Evolutionary conservation across 805 yeast species (phyloP).

Genomic region (Wickerhamiella azymoides): DNA sequence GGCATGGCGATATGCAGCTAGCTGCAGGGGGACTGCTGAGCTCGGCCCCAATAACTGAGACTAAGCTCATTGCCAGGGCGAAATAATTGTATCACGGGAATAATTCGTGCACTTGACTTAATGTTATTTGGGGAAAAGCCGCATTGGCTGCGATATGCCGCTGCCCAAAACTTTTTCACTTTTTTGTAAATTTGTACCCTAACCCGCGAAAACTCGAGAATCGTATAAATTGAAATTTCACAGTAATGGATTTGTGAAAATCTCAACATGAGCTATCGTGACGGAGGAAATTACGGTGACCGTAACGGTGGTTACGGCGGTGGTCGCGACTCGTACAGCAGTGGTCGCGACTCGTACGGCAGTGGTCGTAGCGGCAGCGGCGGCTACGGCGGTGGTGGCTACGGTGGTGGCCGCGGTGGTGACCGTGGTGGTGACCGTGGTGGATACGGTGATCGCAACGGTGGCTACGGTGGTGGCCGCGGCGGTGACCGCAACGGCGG

Average conservation of each 20-base stretch:
- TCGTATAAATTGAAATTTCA: background rate
- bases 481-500: constrained; percentile 21
- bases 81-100: too few relatives aligned
- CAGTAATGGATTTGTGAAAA: background rate
- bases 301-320: constrained; percentile 32
- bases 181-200: background rate
- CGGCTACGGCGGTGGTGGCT: background rate
- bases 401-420: constrained; percentile 12
- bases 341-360: background rate
- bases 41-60: too few relatives aligned
- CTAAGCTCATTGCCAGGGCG: too few relatives aligned
- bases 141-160: too few relatives aligned
- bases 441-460: constrained; percentile 20
- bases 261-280: background rate
- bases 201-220: background rate
- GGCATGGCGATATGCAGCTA: too few relatives aligned
- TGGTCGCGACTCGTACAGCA: constrained; percentile 23
- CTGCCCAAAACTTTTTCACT: background rate
- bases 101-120: too few relatives aligned
- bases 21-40: too few relatives aligned
- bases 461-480: constrained; percentile 22
- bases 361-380: background rate
- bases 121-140: too few relatives aligned
- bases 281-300: background rate
- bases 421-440: constrained; percentile 32